Base-by-base conservation (phyloP, 176 grass and related monocot species). In the Thinopyrum elongatum region DNA sequence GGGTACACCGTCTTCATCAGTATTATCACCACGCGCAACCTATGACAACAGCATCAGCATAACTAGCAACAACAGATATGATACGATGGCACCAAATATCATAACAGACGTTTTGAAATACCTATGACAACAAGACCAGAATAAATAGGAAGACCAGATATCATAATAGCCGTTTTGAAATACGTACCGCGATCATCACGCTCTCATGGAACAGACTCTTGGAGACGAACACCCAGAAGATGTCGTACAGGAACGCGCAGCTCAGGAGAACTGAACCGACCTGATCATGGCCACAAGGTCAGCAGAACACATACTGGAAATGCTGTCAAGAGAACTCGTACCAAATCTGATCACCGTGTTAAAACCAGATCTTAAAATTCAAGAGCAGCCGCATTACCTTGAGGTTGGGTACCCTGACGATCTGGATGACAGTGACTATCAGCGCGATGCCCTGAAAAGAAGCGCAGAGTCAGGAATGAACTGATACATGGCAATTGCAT, bases 191-290 rank as follows among this genome's bases (percentile, higher is more conserved):
- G 57, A 98, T 98, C 96, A 98, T 98, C 55, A 98, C 96, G 67
- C 96, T 98, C 82, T 98, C 96, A 80, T 94, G 96, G 63, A 98
- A 98, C 96, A 84, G 91, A 68, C 90, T 92, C 86, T 98, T 95
- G 57, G 96, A 98, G 82, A 95, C 27, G 27, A 98, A 98, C 39
- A 98, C 96, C 93, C 96, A 98, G 83, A 98, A 98, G 70, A 98
- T 98, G 47, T 98, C 96, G 71, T 98, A 98, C 78, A 98, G 80
- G 89, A 98, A 98, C 26, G 96, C 96, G 64, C 91, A 98, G 71
- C 96, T 83, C 61, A 98, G 89, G 67, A 98, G 96, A 76, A 95
- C 91, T 0, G 96, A 95, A 38, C 96, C 93, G n/a, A 98, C 96
- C 95, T 98, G 91, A 30, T 71, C 14, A 84, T 21, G 21, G 4